A percentile compares a stretch with the other conserved stretches of the same genome.
Conservation (phyloP, 23 red algal species). For the Gracilaria domingensis region DNA sequence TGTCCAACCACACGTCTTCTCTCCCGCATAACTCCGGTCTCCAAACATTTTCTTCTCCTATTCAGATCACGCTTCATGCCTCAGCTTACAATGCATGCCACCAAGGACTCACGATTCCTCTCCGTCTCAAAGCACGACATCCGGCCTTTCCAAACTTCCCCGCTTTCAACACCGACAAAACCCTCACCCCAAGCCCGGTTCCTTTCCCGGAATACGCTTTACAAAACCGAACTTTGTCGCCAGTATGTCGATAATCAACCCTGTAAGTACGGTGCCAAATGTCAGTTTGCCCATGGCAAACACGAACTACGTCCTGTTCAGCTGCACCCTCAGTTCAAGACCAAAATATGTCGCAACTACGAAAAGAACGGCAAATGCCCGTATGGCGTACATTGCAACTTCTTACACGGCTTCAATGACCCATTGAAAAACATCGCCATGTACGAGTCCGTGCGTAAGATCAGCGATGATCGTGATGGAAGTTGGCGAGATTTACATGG, state of each 20-base stretch:
- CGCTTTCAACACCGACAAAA: too few relatives aligned
- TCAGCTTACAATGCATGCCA: too few relatives aligned
- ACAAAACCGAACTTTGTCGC: slow-evolving; percentile 94
- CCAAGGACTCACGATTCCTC: too few relatives aligned
- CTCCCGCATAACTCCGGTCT: too few relatives aligned
- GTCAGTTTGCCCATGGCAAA: slow-evolving; percentile 93
- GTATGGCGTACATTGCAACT: slow-evolving; percentile 84
- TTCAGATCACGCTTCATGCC: too few relatives aligned
- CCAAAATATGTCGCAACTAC: slow-evolving; percentile 89
- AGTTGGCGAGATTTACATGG: background rate
- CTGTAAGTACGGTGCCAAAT: slow-evolving; percentile 86
- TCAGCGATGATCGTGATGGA: background rate
- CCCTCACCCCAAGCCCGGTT: background rate
- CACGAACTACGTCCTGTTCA: slow-evolving; percentile 72
- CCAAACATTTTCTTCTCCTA: too few relatives aligned
- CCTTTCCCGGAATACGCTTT: slow-evolving; percentile 62
- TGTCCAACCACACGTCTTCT: too few relatives aligned
- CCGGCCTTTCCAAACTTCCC: too few relatives aligned
- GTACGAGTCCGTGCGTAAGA: background rate
- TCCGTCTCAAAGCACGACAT: too few relatives aligned
- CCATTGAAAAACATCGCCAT: background rate
- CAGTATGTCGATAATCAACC: slow-evolving; percentile 63
- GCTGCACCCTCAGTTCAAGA: slow-evolving; percentile 95
- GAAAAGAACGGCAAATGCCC: slow-evolving; percentile 70
- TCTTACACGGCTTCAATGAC: slow-evolving; percentile 67